Base-by-base conservation (phyloP, 2,329 filamentous ascomycete species). In the Sphaerulina populicola region DNA sequence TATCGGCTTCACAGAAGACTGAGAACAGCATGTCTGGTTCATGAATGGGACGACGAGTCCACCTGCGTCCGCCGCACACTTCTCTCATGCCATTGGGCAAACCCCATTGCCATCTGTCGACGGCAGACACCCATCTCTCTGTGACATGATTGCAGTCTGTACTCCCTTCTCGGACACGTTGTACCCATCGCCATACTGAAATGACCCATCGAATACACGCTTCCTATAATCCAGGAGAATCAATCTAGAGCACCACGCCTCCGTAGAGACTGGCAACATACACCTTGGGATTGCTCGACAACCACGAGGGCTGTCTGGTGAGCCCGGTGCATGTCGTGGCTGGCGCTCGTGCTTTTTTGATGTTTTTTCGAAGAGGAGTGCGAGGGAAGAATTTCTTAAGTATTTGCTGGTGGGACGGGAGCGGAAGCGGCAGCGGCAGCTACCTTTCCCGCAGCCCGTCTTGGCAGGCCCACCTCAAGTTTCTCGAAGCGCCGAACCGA, bases 91-190 rank as follows among this genome's bases (percentile, higher is more conserved):
- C 18, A 18, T 18, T 18, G 18, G 18, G 18, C 18, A 18, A 18
- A 18, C 2, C 18, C 18, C 1, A 18, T 18, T 3, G 2, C 18
- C 18, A 18, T 18, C 18, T 2, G 18, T 18, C 18, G 2, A 18
- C 18, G 18, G 18, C 18, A 18, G 23, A 27, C 37, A 21, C n/a
- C 36, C 8, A 21, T 36, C 12, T 36, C 12, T 15, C 37, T 9
- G 8, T 15, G 10, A 21, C 39, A 40, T 41, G 12, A 23, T 8
- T 27, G 39, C 27, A 36, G 44, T 70, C 76, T 80, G 78, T 81
- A 71, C 81, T 81, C 81, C 79, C 75, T 83, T 77, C 68, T 78
- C 83, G 80, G 81, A 83, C 82, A 84, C 83, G 79, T 74, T 71
- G 31, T 71, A 72, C 71, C 78, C 80, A 81, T 83, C 79, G 81